Evolutionary conservation across 495 filamentous ascomycete species (phyloP).

Genomic region (Jackrogersella minutella): DNA sequence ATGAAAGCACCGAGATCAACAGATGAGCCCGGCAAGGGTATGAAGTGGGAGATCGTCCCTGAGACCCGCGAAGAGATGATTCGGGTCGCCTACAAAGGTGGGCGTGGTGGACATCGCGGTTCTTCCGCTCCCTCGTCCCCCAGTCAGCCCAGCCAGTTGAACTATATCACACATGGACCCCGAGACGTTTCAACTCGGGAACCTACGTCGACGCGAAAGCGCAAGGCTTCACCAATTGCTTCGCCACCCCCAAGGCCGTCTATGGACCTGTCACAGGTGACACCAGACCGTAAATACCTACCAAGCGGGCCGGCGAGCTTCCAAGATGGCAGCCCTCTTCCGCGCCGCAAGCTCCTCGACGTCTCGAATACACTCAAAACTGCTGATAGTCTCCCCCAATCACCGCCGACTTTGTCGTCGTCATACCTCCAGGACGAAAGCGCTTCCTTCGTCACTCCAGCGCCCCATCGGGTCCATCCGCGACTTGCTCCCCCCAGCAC

Average conservation of each 20-base stretch:
- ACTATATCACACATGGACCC: conserved; percentile 57
- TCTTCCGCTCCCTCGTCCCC: conserved; percentile 67
- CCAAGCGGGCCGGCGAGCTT: conserved; percentile 52
- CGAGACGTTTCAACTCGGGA: conserved; percentile 56
- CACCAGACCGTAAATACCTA: conserved; percentile 62
- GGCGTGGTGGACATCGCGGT: conserved; percentile 64
- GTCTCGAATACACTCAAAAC: conserved; percentile 61
- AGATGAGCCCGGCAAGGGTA: conserved; percentile 96
- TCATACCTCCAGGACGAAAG: conserved; percentile 63
- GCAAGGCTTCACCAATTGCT: conserved; percentile 58
- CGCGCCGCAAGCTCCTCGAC: conserved; percentile 55
- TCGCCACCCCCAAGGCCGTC: conserved; percentile 58
- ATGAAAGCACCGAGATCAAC: conserved; percentile 89
- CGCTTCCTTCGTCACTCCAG: conserved; percentile 77
- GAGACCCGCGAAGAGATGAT: conserved; percentile 79
- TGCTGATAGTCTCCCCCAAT: conserved; percentile 66
- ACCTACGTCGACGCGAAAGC: conserved; percentile 53
- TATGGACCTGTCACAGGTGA: conserved; percentile 58
- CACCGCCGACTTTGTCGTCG: conserved; percentile 76
- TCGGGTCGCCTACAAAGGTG: conserved; percentile 55
- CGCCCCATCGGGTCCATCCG: conserved; percentile 82
- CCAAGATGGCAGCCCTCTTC: conserved; percentile 64
- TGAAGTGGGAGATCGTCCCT: conserved; percentile 94
- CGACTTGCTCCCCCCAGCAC: conserved; percentile 88
- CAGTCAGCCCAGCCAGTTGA: conserved; percentile 53